Conservation (phyloP, 768 basidiomycete species). For the Tulasnella sp. region DNA sequence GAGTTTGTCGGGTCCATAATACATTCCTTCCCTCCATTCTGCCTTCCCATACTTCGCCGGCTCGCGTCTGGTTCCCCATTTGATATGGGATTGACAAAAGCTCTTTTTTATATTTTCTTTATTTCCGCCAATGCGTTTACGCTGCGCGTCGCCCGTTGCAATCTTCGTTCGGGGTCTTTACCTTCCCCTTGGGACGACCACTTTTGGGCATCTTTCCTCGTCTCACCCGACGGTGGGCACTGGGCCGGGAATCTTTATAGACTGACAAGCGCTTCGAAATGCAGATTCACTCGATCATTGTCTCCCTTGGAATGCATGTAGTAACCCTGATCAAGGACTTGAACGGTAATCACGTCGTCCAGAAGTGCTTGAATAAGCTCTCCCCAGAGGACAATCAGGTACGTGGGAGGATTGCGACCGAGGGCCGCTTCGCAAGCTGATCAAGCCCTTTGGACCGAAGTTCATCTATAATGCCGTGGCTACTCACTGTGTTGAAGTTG, state of each 20-base stretch:
- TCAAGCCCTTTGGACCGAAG: slow-evolving; percentile 46
- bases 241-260: slow-evolving; percentile 45
- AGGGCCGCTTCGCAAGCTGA: not conserved
- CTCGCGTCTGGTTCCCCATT: slow-evolving; percentile 24
- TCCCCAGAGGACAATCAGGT: slow-evolving; percentile 99
- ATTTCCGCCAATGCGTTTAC: slow-evolving; percentile 34
- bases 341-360: slow-evolving; percentile 97
- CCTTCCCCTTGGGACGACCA: not conserved
- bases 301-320: slow-evolving; percentile 95
- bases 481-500: slow-evolving; percentile 98
- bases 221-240: slow-evolving; percentile 38
- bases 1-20: slow-evolving; percentile 47
- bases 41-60: not conserved
- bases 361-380: slow-evolving; percentile 98
- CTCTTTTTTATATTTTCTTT: slow-evolving; percentile 25
- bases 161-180: slow-evolving; percentile 43
- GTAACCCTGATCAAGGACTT: slow-evolving; percentile 99
- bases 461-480: slow-evolving; percentile 99
- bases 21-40: slow-evolving; percentile 16
- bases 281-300: slow-evolving; percentile 96
- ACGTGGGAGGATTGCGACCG: slow-evolving; percentile 32
- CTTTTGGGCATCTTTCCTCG: not conserved
- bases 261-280: slow-evolving; percentile 80
- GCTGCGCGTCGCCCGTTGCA: slow-evolving; percentile 48
- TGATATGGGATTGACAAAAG: slow-evolving; percentile 26